A percentile compares a stretch with the other conserved stretches of the same genome.
phyloP scores from a whole-genome alignment of 2,329 filamentous ascomycete genomes.

The Fonsecaea nubica region DNA sequence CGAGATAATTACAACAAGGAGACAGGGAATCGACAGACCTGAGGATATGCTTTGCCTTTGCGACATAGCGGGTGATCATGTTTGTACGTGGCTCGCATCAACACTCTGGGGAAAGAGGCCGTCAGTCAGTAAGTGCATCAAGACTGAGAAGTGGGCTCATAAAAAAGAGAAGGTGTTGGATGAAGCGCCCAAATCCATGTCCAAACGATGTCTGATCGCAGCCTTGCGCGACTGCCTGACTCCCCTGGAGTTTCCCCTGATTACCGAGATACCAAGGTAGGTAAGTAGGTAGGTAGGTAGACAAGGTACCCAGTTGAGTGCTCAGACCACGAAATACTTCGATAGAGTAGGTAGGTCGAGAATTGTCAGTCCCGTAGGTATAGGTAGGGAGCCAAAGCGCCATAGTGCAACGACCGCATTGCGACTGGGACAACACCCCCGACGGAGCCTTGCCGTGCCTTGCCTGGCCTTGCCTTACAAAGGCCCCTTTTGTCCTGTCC shows the following conservation, averaged over 20 bases:
- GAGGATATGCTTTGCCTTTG: slow-evolving; percentile 23
- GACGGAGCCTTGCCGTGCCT: too few species aligned
- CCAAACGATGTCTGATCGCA: not conserved
- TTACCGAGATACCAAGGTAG: too few species aligned
- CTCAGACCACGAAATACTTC: too few species aligned
- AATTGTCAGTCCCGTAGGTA: too few species aligned
- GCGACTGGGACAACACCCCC: too few species aligned
- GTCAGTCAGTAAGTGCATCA: not conserved
- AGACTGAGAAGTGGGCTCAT: not conserved
- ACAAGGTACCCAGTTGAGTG: too few species aligned
- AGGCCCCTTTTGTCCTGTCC: too few species aligned
- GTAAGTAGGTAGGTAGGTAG: too few species aligned
- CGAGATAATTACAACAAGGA: not conserved
- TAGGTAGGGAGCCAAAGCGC: not conserved
- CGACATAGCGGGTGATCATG: slow-evolving; percentile 28
- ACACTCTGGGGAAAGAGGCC: slow-evolving; percentile 13
- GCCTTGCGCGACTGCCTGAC: not conserved
- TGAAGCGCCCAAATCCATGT: not conserved
- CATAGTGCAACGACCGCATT: too few species aligned
- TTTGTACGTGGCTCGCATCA: slow-evolving; percentile 31
- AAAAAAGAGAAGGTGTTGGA: not conserved
- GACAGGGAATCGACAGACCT: slow-evolving; percentile 10
- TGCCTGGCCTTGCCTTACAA: too few species aligned
- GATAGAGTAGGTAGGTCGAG: too few species aligned
- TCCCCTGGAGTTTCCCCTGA: not conserved